Evolutionary conservation across 2,329 filamentous ascomycete genomes (phyloP).

Genomic region (Raffaelea albimanens): DNA sequence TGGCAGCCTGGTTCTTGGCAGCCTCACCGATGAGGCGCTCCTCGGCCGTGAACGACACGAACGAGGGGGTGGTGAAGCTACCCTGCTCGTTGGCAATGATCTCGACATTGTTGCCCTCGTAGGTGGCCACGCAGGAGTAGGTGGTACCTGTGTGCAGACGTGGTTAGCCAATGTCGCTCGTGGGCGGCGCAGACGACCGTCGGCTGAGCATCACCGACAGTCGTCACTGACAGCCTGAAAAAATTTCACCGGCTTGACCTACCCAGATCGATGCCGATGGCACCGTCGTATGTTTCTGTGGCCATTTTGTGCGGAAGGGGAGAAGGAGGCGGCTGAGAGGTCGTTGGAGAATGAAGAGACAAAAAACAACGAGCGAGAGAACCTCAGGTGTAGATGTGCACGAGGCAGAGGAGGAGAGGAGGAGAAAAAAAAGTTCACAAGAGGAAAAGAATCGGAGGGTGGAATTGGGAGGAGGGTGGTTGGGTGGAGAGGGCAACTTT

Average conservation of each 20-base stretch:
- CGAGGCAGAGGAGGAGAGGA: constrained; percentile 1
- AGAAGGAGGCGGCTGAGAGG: neutral
- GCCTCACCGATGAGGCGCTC: constrained; percentile 99
- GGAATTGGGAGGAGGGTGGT: constrained; percentile 4
- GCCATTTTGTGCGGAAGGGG: constrained; percentile 57
- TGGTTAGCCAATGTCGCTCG: neutral
- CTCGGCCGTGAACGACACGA: constrained; percentile 97
- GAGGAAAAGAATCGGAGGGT: neutral
- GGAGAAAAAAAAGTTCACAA: neutral
- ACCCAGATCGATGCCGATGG: constrained; percentile 99
- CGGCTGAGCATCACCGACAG: too few relatives aligned
- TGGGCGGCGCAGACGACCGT: neutral
- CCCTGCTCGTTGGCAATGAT: constrained; percentile 99
- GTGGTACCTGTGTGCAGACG: constrained; percentile 64
- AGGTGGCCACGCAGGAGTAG: constrained; percentile 99
- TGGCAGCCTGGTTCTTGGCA: constrained; percentile 99
- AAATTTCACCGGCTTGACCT: constrained; percentile 36
- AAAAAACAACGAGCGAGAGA: constrained; percentile 1
- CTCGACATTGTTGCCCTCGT: constrained; percentile 98
- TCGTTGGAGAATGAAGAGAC: too few relatives aligned
- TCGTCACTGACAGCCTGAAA: neutral
- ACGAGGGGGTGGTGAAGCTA: constrained; percentile 96
- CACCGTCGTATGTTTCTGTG: constrained; percentile 98
- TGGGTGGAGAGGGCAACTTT: constrained; percentile 7
- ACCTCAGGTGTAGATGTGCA: constrained; percentile 1